Base-by-base conservation (phyloP, 2,329 filamentous ascomycete genomes). In the Leptoxyphium fumago region DNA sequence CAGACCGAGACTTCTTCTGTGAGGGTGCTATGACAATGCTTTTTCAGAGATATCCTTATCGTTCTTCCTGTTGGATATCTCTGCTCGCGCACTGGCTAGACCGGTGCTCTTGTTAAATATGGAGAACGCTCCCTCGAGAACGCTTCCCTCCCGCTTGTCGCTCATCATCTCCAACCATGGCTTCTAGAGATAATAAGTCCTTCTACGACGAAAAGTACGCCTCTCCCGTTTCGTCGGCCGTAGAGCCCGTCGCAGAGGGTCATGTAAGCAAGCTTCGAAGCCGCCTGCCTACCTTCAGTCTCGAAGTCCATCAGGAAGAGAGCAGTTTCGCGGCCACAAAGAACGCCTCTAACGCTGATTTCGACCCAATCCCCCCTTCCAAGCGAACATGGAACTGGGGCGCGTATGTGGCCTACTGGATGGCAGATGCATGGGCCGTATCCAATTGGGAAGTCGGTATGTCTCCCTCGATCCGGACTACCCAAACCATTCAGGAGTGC, bases 371-470 rank as follows among this genome's bases (percentile, higher is more conserved):
- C 32, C 61, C 61, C 36, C 59, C 59, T 8, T 61, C 59, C 9
- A 62, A 61, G 51, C 56, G 60, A 26, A 62, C 59, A 38, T 63
- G 61, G 61, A 55, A 50, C 26, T 55, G 54, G 48, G 54, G 52
- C 30, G 56, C 59, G 1, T 62, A 57, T 46, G 52, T 61, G 21
- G 59, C 60, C 9, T 63, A 62, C 50, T 63, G 61, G 61, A 62
- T 62, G 58, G 59, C 61, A n/a, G 61, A 63, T 51, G 60, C 58
- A n/a, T 63, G 59, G 60, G 60, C 60, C 26, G 59, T 62, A 2
- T 61, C 58, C 28, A 63, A 62, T 29, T 63, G 61, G 61, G 54
- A 63, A 55, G 60, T 63, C 36, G 57, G 55, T 56, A 44, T 44
- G 55, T 50, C 26, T 32, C 29, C 26, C 30, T 17, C 30, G 4